phyloP scores from a whole-genome alignment of 441 rosid genomes.

The Rhodomyrtus psidioides region DNA sequence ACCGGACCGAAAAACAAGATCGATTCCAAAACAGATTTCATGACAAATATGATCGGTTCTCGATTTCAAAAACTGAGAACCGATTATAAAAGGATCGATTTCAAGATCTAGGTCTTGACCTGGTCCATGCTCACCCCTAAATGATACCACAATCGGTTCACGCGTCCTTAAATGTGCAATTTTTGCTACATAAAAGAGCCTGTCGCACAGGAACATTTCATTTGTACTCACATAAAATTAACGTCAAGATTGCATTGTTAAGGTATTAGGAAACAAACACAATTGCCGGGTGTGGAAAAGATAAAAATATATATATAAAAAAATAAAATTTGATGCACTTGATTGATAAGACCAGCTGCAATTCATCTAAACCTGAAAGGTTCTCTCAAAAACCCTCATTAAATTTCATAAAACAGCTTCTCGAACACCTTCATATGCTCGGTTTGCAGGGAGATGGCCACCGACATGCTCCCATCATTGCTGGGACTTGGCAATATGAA shows the following conservation, averaged over 20 bases:
- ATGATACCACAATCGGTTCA: neutral
- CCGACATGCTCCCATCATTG: constrained; percentile 78
- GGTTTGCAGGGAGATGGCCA: constrained; percentile 78
- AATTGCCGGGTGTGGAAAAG: no score
- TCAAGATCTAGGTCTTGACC: no score
- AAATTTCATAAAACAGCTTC: constrained; percentile 64
- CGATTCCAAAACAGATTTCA: no score
- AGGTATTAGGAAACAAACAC: neutral
- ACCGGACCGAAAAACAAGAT: no score
- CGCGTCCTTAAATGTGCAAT: neutral
- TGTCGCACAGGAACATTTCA: neutral
- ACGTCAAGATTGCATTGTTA: neutral
- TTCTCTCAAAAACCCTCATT: neutral
- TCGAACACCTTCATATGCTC: constrained; percentile 83
- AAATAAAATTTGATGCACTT: neutral
- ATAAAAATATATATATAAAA: no score
- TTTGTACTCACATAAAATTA: neutral
- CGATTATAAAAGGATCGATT: no score
- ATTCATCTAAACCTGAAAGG: neutral
- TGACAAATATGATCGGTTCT: no score
- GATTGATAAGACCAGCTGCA: neutral
- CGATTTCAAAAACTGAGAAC: no score
- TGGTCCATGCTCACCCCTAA: neutral
- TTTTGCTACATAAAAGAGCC: neutral
- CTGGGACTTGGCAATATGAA: constrained; percentile 75